Evolutionary conservation across 306 rosid species (phyloP).

Genomic region (Glycine soja): DNA sequence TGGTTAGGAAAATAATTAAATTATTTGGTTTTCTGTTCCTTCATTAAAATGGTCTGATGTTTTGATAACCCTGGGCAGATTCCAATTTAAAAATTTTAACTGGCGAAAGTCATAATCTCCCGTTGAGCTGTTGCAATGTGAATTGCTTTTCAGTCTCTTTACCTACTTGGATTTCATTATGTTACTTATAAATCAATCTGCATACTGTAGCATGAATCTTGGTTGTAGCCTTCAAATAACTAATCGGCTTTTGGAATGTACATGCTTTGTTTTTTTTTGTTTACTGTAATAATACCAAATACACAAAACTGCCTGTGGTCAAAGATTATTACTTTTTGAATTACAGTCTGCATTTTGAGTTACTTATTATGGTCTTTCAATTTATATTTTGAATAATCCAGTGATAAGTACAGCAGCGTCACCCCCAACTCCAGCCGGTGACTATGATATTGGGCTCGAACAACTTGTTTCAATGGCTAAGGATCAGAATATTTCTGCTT

Average conservation of each 20-base stretch:
- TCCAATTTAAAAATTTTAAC: constrained; percentile 13
- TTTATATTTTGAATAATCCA: constrained; percentile 47
- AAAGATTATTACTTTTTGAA: constrained; percentile 34
- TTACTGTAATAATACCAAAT: constrained; percentile 8
- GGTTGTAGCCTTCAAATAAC: constrained; percentile 31
- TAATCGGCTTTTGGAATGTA: constrained; percentile 14
- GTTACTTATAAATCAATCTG: background rate
- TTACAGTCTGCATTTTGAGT: constrained; percentile 39
- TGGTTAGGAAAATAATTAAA: constrained; percentile 26
- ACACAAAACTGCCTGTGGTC: constrained; percentile 19
- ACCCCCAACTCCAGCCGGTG: constrained; percentile 60
- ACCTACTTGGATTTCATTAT: constrained; percentile 17
- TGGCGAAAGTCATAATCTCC: constrained; percentile 18
- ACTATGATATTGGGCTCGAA: constrained; percentile 69
- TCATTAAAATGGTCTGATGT: constrained; percentile 10
- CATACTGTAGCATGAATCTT: constrained; percentile 24
- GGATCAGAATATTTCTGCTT: constrained; percentile 67
- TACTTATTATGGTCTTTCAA: constrained; percentile 43
- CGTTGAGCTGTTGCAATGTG: constrained; percentile 19
- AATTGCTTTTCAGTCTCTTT: constrained; percentile 18
- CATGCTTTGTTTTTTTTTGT: background rate
- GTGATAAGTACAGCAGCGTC: constrained; percentile 55
- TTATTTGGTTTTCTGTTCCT: constrained; percentile 13
- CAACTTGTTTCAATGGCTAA: constrained; percentile 80
- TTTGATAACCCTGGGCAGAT: background rate